A percentile compares a stretch with the other conserved stretches of the same genome.
Conservation (phyloP, 768 basidiomycete genomes). For the Multifurca ochricompacta region DNA sequence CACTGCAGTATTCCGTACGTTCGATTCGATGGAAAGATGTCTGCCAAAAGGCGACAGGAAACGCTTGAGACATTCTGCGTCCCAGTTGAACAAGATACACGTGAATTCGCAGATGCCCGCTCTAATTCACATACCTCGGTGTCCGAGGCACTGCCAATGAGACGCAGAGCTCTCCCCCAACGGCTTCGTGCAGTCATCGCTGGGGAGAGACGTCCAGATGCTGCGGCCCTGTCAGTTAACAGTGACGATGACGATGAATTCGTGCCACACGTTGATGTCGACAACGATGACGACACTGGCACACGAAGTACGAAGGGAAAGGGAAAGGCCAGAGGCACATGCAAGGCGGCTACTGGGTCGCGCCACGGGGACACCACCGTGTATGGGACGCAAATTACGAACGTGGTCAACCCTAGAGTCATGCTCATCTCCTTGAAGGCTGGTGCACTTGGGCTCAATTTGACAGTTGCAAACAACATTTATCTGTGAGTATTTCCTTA, state of each 20-base stretch:
- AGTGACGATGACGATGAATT: constrained; percentile 32
- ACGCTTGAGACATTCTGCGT: constrained; percentile 65
- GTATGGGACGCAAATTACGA: background rate
- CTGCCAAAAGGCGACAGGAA: constrained; percentile 71
- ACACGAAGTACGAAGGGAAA: constrained; percentile 24
- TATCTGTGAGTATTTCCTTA: constrained; percentile 47
- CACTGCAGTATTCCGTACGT: constrained; percentile 57
- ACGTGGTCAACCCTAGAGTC: constrained; percentile 54
- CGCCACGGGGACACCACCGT: background rate
- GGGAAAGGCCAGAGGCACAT: constrained; percentile 15
- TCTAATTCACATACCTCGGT: constrained; percentile 3
- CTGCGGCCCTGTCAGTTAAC: background rate
- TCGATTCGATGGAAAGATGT: constrained; percentile 82
- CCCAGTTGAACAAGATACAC: constrained; percentile 39
- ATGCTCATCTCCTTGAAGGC: constrained; percentile 82
- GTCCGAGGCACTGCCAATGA: constrained; percentile 16
- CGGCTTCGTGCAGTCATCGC: background rate
- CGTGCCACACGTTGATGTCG: constrained; percentile 24
- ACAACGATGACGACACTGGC: constrained; percentile 2
- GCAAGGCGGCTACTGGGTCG: constrained; percentile 20
- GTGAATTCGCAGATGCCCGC: constrained; percentile 11
- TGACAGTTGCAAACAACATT: constrained; percentile 86
- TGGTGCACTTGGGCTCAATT: constrained; percentile 80
- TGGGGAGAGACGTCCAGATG: constrained; percentile 11
- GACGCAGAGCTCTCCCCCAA: constrained; percentile 2